A percentile compares a stretch with the other conserved stretches of the same genome.
Evolutionary conservation across 495 filamentous ascomycete genomes (phyloP).

Genomic region (Opeltia flavorubescens): DNA sequence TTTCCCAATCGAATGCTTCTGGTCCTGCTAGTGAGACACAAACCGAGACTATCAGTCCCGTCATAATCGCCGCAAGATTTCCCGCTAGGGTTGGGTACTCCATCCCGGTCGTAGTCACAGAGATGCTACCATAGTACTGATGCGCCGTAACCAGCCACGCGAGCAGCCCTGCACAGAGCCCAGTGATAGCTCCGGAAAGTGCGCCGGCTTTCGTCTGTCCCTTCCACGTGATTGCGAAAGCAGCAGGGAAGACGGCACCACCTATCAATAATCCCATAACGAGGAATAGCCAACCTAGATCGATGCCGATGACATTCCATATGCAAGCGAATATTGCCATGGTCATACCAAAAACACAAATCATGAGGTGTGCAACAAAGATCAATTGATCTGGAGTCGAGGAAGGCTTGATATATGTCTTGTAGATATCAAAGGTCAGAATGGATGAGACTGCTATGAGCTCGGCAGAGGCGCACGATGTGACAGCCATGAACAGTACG

Average conservation of each 20-base stretch:
- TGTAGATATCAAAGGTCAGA: constrained; percentile 42
- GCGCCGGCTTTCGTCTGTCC: constrained; percentile 30
- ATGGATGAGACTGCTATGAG: constrained; percentile 40
- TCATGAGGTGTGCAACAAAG: constrained; percentile 30
- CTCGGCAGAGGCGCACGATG: constrained; percentile 33
- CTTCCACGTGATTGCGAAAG: constrained; percentile 35
- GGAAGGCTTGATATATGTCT: constrained; percentile 34
- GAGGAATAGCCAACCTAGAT: constrained; percentile 32
- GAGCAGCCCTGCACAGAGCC: constrained; percentile 27
- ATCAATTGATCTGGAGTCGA: constrained; percentile 31
- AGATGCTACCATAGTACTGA: constrained; percentile 28
- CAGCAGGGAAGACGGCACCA: constrained; percentile 34
- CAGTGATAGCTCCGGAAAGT: constrained; percentile 29
- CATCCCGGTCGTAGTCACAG: constrained; percentile 30
- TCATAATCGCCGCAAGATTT: constrained; percentile 21
- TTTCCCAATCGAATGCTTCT: constrained; percentile 19
- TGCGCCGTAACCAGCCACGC: constrained; percentile 34
- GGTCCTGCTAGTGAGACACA: constrained; percentile 18
- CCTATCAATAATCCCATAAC: constrained; percentile 32
- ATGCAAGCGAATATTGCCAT: constrained; percentile 31
- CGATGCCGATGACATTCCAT: constrained; percentile 28
- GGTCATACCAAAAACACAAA: constrained; percentile 33
- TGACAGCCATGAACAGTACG: constrained; percentile 41
- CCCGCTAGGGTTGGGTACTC: constrained; percentile 22
- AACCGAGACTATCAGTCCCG: constrained; percentile 18